A percentile compares a stretch with the other conserved stretches of the same genome.
Conservation (phyloP, 78 protist species). For the Planoprotostelium fungivorum region DNA sequence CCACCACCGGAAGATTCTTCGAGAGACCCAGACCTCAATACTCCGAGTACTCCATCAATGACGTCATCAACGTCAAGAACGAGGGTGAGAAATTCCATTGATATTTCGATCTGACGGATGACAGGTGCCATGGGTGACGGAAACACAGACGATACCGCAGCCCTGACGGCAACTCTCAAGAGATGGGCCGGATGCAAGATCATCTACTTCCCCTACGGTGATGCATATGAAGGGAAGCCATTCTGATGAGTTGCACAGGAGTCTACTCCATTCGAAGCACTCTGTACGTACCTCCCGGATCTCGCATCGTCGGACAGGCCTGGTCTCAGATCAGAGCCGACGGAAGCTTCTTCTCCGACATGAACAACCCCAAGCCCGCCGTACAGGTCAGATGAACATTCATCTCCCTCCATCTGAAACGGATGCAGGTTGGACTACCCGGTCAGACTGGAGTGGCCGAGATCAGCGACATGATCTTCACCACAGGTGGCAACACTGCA, state of each 20-base stretch:
- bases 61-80: background rate
- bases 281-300: background rate
- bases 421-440: background rate
- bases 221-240: no score
- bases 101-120: no score
- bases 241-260: no score
- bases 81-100: no score
- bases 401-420: no score
- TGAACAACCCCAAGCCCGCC: background rate
- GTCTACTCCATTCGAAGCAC: background rate
- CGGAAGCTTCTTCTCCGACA: background rate
- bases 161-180: background rate
- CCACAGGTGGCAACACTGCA: background rate
- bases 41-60: background rate
- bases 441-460: background rate
- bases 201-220: slow-evolving; percentile 2
- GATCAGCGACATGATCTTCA: background rate
- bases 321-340: background rate
- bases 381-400: no score
- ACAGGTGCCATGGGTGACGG: background rate
- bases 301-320: background rate
- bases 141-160: background rate
- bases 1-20: background rate
- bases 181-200: background rate
- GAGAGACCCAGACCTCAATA: background rate